Percentiles rank a stretch among this genome's conserved stretches.
Conservation (phyloP, 352 stramenopile species). For the Phytophthora agathidicida region DNA sequence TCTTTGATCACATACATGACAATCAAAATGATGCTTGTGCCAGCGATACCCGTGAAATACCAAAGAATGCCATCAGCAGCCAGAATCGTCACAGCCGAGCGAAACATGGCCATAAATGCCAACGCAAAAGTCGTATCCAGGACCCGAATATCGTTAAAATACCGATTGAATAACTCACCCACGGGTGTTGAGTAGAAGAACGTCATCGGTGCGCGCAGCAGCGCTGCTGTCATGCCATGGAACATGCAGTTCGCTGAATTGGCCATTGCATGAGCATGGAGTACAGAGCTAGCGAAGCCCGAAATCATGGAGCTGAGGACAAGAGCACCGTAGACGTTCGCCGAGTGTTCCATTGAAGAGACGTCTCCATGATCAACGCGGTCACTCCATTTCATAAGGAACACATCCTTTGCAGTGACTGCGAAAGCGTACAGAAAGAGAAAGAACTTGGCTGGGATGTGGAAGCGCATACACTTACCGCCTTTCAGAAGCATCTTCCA, state of each 20-base stretch:
- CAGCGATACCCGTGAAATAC: slow-evolving; percentile 43
- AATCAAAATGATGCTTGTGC: slow-evolving; percentile 38
- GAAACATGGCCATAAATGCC: slow-evolving; percentile 41
- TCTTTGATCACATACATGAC: slow-evolving; percentile 45
- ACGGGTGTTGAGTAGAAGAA: slow-evolving; percentile 59
- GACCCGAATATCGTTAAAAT: slow-evolving; percentile 44
- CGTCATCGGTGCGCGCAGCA: slow-evolving; percentile 45
- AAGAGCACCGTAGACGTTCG: slow-evolving; percentile 38
- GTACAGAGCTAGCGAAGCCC: slow-evolving; percentile 38
- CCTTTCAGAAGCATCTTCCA: slow-evolving; percentile 31
- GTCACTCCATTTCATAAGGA: slow-evolving; percentile 46
- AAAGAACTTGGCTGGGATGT: slow-evolving; percentile 35
- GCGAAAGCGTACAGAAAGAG: slow-evolving; percentile 37
- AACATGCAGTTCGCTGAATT: slow-evolving; percentile 46
- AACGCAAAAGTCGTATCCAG: slow-evolving; percentile 34
- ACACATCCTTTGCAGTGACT: slow-evolving; percentile 40
- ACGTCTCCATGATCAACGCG: slow-evolving; percentile 31
- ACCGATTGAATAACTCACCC: slow-evolving; percentile 51
- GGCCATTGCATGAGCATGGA: slow-evolving; percentile 39
- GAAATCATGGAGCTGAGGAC: slow-evolving; percentile 46
- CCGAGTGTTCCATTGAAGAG: slow-evolving; percentile 32
- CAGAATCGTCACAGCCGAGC: slow-evolving; percentile 33
- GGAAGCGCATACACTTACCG: slow-evolving; percentile 27
- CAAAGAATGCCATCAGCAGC: slow-evolving; percentile 37
- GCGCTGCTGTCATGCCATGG: slow-evolving; percentile 46